Conservation (phyloP, 164 flowering plant genomes). For the Chimonanthus praecox region DNA sequence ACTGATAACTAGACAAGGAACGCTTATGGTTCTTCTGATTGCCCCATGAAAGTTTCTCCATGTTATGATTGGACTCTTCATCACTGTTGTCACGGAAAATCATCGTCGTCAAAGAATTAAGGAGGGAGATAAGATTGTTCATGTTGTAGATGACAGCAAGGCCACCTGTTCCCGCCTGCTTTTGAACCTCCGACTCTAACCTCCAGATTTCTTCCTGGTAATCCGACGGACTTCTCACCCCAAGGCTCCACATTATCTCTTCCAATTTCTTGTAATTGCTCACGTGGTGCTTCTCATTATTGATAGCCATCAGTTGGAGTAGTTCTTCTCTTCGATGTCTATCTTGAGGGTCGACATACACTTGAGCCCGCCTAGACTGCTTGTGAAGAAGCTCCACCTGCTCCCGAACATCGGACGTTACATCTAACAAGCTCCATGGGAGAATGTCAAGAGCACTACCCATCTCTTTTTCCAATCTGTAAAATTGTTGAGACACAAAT, state of each 20-base stretch:
- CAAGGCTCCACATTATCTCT: conserved; percentile 38
- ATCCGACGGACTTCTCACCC: conserved; percentile 36
- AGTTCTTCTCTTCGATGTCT: conserved; percentile 47
- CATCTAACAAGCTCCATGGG: conserved; percentile 51
- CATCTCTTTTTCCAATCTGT: conserved; percentile 46
- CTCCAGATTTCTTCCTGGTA: conserved; percentile 46
- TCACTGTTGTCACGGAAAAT: conserved; percentile 20
- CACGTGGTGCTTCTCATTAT: conserved; percentile 22
- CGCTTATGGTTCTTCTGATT: conserved; percentile 13
- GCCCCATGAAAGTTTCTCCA: conserved; percentile 10
- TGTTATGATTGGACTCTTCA: conserved; percentile 11
- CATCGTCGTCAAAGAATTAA: conserved; percentile 40
- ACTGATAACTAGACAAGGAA: conserved; percentile 29
- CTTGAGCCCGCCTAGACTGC: conserved; percentile 45
- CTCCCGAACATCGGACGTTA: conserved; percentile 49
- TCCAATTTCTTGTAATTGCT: conserved; percentile 31
- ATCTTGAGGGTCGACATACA: conserved; percentile 42
- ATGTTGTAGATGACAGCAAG: conserved; percentile 58
- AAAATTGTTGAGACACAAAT: conserved; percentile 39
- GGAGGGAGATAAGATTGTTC: conserved; percentile 58
- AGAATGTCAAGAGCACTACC: conserved; percentile 59
- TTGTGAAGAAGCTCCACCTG: conserved; percentile 75
- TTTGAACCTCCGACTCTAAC: conserved; percentile 52
- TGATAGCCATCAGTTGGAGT: conserved; percentile 35
- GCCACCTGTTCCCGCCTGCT: conserved; percentile 79